phyloP scores from a whole-genome alignment of 2,329 filamentous ascomycete genomes.

The Camillea tinctor region DNA sequence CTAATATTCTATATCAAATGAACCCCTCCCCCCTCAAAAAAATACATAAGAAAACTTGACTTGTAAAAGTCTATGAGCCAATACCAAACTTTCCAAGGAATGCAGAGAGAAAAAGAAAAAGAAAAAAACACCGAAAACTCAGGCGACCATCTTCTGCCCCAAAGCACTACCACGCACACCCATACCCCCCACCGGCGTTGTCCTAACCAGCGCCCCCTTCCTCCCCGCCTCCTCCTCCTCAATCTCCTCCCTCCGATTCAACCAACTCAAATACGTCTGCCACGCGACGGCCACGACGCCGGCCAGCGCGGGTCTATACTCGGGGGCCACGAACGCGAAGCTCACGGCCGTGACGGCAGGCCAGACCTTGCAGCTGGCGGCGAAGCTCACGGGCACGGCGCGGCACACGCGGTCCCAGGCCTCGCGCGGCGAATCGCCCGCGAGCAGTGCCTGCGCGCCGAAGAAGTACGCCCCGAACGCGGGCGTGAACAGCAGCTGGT shows the following conservation, averaged over 20 bases:
- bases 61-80: no score
- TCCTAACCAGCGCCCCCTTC: no score
- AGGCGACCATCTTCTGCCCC: no score
- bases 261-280: conserved; percentile 85
- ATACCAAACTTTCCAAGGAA: no score
- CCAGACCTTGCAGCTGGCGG: conserved; percentile 86
- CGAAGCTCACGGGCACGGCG: conserved; percentile 73
- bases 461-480: conserved; percentile 84
- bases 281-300: conserved; percentile 80
- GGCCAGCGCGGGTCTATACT: conserved; percentile 78
- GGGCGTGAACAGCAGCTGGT: conserved; percentile 79
- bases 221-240: conserved; percentile 38
- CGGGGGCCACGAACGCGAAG: conserved; percentile 77
- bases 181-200: no score
- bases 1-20: no score
- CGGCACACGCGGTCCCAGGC: conserved; percentile 68
- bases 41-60: no score
- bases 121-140: no score
- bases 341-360: conserved; percentile 82
- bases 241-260: conserved; percentile 72
- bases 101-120: no score
- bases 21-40: no score
- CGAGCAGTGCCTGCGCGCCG: conserved; percentile 71
- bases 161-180: no score
- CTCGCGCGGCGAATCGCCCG: conserved; percentile 63